Conservation (phyloP, 306 rosid genomes). For the Boehmeria nivea region DNA sequence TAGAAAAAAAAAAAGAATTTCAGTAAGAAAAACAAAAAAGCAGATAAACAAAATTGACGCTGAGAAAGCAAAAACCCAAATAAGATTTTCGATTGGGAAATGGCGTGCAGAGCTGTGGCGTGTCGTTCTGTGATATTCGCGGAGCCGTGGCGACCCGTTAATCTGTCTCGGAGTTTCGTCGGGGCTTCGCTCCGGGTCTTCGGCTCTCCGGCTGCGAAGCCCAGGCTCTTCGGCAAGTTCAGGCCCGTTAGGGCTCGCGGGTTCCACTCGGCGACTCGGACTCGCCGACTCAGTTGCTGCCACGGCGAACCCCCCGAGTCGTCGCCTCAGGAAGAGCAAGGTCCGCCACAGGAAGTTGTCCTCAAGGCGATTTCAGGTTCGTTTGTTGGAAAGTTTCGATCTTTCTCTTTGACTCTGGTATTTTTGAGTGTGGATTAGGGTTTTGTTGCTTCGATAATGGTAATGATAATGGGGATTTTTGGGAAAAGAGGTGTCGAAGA, state of each 20-base stretch:
- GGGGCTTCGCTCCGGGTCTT: constrained; percentile 19
- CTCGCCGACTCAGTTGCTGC: constrained; percentile 41
- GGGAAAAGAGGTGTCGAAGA: constrained; percentile 76
- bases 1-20: too few species aligned
- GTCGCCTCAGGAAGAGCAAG: constrained; percentile 79
- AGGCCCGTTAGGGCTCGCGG: constrained; percentile 25
- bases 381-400: neutral
- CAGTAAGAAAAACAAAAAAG: neutral
- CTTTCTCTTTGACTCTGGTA: neutral
- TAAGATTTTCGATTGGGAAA: constrained; percentile 3
- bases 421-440: neutral
- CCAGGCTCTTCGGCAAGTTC: constrained; percentile 16
- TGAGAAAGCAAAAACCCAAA: neutral
- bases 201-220: constrained; percentile 4
- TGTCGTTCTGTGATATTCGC: constrained; percentile 47
- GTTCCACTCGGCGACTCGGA: constrained; percentile 32
- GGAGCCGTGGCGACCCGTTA: constrained; percentile 52
- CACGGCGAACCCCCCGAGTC: constrained; percentile 37
- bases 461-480: neutral
- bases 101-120: constrained; percentile 63
- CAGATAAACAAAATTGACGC: neutral
- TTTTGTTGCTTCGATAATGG: neutral
- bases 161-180: constrained; percentile 23
- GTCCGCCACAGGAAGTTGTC: constrained; percentile 90
- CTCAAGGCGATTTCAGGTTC: constrained; percentile 98